Conservation (phyloP, 805 yeast species). For the Priceomyces fermenticarens region DNA sequence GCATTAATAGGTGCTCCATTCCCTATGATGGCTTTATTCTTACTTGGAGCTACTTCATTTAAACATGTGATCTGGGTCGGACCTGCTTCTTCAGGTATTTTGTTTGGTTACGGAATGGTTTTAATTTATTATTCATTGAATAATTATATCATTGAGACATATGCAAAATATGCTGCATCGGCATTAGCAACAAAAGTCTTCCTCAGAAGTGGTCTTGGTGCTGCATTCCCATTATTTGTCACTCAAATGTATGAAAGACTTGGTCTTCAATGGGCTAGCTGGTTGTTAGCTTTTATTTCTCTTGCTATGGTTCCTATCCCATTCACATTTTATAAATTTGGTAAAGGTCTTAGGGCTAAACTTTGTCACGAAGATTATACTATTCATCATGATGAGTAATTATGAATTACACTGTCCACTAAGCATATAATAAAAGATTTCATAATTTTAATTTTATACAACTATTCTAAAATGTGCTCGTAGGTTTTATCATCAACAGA, state of each 20-base stretch:
- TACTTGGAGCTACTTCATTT: constrained; percentile 75
- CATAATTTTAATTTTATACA: constrained; percentile 2
- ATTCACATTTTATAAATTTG: constrained; percentile 66
- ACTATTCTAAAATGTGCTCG: not conserved
- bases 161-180: constrained; percentile 75
- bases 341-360: constrained; percentile 58
- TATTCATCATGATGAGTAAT: not conserved
- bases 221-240: constrained; percentile 80
- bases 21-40: constrained; percentile 77
- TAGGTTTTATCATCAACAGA: not conserved
- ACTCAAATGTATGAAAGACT: constrained; percentile 73
- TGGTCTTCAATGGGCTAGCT: constrained; percentile 80
- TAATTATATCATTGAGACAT: constrained; percentile 88
- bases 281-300: constrained; percentile 73
- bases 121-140: constrained; percentile 57
- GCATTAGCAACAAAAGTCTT: constrained; percentile 83
- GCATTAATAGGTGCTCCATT: constrained; percentile 83
- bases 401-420: not conserved
- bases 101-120: constrained; percentile 62
- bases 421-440: not conserved
- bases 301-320: constrained; percentile 76
- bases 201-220: constrained; percentile 80
- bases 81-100: constrained; percentile 57
- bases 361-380: constrained; percentile 65
- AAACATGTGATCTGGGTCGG: constrained; percentile 67